Base-by-base conservation (phyloP, 163 green algal genomes). In the Chlorella variabilis region DNA sequence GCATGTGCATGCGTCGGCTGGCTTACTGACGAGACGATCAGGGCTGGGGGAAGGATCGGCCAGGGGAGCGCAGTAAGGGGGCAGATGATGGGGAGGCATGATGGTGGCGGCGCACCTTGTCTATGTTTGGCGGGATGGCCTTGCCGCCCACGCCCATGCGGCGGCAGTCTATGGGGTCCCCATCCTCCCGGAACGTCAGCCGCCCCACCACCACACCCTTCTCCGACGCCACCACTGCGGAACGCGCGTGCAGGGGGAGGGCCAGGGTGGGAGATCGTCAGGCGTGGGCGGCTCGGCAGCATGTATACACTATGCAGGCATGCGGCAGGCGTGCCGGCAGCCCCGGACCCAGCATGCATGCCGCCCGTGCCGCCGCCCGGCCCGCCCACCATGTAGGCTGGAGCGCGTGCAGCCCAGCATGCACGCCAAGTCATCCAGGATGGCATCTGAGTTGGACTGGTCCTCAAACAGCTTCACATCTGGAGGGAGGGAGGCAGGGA, bases 101-200 rank as follows among this genome's bases (percentile, higher is more conserved):
- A n/a, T n/a, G n/a, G n/a, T n/a, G n/a, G 45, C 45, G 45, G 15
- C 71, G 23, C 36, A 92, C 94, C 90, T 98, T 98, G 90, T 98
- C 93, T 11, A 98, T 93, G 87, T 99, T 97, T 4, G 95, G 94
- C 18, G 96, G 96, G 83, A 99, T 98, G 67, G 96, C 96, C 85
- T 99, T 99, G 75, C 96, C 96, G 2, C 96, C 96, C 45, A 98
- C 92, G n/a, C 96, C 96, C 96, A 99, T 98, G 39, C 89, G 81
- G n/a, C 86, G 87, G 90, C 96, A 99, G 91, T 99, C 94, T 75
- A 99, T 99, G n/a, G 84, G 56, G 86, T 99, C 96, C 0, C 96
- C 96, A 76, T 96, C 95, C 85, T 98, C 95, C 0, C 78, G 75
- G 81, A 98, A 98, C 0, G 73, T 84, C 33, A 98, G 89, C 45